Conservation (phyloP, 2,329 filamentous ascomycete genomes). For the Fusarium sp. region DNA sequence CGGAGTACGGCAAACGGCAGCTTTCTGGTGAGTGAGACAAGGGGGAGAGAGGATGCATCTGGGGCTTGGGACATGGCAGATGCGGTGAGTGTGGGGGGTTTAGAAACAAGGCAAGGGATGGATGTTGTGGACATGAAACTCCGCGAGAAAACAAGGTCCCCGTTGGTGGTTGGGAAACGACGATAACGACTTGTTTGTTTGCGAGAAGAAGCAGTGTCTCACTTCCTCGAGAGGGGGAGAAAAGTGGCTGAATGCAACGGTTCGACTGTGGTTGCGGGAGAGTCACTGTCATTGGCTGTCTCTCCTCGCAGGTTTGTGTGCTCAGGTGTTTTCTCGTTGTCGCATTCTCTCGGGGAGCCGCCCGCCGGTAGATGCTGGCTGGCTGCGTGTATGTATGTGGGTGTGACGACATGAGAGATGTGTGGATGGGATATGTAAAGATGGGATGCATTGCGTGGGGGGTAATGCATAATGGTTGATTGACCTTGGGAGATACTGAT, state of each 20-base stretch:
- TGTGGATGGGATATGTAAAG: neutral
- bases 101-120: neutral
- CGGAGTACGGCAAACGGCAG: neutral
- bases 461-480: neutral
- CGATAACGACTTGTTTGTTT: neutral
- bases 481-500: neutral
- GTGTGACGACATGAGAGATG: constrained; percentile 29
- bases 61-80: constrained; percentile 23
- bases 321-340: constrained; percentile 33
- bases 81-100: constrained; percentile 44
- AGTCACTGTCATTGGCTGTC: constrained; percentile 13
- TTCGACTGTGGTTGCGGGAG: constrained; percentile 5
- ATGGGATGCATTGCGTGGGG: constrained; percentile 20
- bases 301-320: constrained; percentile 8
- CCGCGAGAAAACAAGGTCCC: neutral
- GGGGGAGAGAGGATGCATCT: constrained; percentile 20
- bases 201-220: neutral
- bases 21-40: constrained; percentile 22
- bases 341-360: constrained; percentile 14
- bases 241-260: constrained; percentile 29
- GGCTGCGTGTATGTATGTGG: constrained; percentile 23
- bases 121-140: constrained; percentile 26
- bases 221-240: constrained; percentile 2
- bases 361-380: neutral
- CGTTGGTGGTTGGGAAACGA: constrained; percentile 17